These are phyloP conservation scores for Didymella keratinophila DNA, from an alignment of 2,329 filamentous ascomycete genomes.

Conservation along the genomic window DNA sequence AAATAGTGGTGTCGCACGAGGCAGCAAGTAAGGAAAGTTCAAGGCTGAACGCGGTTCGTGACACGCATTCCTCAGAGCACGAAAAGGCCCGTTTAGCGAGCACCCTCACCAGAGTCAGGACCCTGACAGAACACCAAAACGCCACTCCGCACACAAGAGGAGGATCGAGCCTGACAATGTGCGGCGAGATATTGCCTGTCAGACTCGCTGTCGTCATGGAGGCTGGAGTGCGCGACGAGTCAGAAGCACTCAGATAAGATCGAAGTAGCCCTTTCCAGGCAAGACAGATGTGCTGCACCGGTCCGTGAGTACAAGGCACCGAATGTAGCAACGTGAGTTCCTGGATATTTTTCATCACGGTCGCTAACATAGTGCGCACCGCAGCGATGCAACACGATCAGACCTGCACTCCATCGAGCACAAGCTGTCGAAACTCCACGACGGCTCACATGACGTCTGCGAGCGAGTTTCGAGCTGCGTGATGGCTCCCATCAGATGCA, in stretches of 20 bases:
- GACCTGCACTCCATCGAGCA: no score
- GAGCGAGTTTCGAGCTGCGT: no score
- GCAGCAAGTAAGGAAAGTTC: slow-evolving; percentile 3
- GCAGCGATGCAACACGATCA: no score
- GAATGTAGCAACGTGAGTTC: not conserved
- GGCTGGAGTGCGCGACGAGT: not conserved
- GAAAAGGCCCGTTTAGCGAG: not conserved
- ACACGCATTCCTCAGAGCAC: slow-evolving; percentile 11
- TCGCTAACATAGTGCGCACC: no score
- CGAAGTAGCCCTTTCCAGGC: no score
- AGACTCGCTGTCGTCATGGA: not conserved
- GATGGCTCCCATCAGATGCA: no score
- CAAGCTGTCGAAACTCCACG: no score
- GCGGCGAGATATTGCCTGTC: not conserved
- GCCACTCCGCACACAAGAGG: not conserved
- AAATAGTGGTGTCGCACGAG: slow-evolving; percentile 5
- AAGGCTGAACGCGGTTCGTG: slow-evolving; percentile 12
- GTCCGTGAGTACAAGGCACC: not conserved
- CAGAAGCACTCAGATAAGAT: no score
- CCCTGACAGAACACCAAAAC: not conserved
- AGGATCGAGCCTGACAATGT: not conserved
- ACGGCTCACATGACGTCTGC: no score
- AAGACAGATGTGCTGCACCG: no score
- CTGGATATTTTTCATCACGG: no score
- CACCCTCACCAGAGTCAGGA: not conserved